A percentile compares a stretch with the other conserved stretches of the same genome.
Evolutionary conservation across 352 stramenopile genomes (phyloP).

Genomic region (Globisporangium carolinianum): DNA sequence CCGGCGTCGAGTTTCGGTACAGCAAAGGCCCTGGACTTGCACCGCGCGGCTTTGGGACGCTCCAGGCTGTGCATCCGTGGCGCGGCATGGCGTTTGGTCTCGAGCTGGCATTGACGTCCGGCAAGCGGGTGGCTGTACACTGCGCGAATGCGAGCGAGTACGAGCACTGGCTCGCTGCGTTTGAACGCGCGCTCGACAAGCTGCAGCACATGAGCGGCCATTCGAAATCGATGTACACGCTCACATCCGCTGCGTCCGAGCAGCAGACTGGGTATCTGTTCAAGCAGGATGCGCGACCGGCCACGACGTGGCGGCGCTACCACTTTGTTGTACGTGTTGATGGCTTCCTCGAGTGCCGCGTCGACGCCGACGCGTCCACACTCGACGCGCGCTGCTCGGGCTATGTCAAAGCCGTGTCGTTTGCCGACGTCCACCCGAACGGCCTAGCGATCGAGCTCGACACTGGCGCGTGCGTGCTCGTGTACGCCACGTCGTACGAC

Average conservation of each 20-base stretch:
- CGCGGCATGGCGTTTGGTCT: constrained; percentile 42
- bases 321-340: constrained; percentile 66
- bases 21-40: constrained; percentile 50
- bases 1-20: constrained; percentile 72
- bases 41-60: constrained; percentile 58
- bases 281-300: constrained; percentile 39
- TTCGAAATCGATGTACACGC: constrained; percentile 67
- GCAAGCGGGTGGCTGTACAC: constrained; percentile 35
- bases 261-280: constrained; percentile 67
- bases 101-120: constrained; percentile 41
- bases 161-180: constrained; percentile 38
- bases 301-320: constrained; percentile 41
- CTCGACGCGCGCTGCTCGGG: constrained; percentile 47
- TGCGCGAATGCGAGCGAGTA: constrained; percentile 36
- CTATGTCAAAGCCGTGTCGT: constrained; percentile 62
- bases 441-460: constrained; percentile 66
- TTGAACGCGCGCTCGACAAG: constrained; percentile 51
- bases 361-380: constrained; percentile 25
- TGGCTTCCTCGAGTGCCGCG: constrained; percentile 65
- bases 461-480: constrained; percentile 50
- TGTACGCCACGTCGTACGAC: constrained; percentile 76
- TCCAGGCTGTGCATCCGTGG: constrained; percentile 37
- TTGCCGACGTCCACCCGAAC: constrained; percentile 63
- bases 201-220: constrained; percentile 38
- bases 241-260: constrained; percentile 34